Evolutionary conservation across 2,329 filamentous ascomycete genomes (phyloP), one percentile per base, ranked within the genome.

Genomic region (Aureobasidium pullulans): DNA sequence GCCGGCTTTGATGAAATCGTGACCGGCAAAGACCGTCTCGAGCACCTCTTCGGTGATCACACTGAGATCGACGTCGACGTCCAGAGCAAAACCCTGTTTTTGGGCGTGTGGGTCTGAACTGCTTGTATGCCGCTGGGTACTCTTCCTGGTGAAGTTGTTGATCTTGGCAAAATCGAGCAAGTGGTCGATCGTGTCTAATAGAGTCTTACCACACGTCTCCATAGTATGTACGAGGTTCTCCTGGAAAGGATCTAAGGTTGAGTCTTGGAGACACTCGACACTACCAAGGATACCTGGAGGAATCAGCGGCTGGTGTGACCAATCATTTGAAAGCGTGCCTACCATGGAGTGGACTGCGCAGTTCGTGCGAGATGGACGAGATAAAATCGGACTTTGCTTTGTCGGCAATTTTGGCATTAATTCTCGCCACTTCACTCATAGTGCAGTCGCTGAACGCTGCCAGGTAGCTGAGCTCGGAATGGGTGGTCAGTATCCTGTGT

Each of bases 301-400:
- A 28, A 15, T 42, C 11, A 42, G 31, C 23, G 2, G 23, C 13
- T 7, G 15, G 23, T n/a, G 13, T 3, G 8, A 16, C 4, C 8
- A 7, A 42, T 36, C 34, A 54, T 73, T 71, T 8, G 67, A 66
- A 74, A 34, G n/a, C 7, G 7, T 4, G 23, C 42, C 8, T 28
- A 44, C 75, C 77, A 52, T 75, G 79, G 37, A 74, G 67, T 29
- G 72, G 79, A 39, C 67, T 76, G 2, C 77, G 71, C 5, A 81
- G 68, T 62, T 81, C 79, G 62, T 81, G 79, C 36, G 73, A 77
- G 8, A 81, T 75, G 0, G 75, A 78, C 0, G 75, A 74, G 13
- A 81, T 73, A 23, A 81, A 78, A 6, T 79, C 78, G 0, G 74
- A 74, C 54, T 81, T 81, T 13, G 75, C 73, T 58, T 75, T 74